phyloP scores from a whole-genome alignment of 306 rosid genomes.

The Potentilla sterilis region DNA sequence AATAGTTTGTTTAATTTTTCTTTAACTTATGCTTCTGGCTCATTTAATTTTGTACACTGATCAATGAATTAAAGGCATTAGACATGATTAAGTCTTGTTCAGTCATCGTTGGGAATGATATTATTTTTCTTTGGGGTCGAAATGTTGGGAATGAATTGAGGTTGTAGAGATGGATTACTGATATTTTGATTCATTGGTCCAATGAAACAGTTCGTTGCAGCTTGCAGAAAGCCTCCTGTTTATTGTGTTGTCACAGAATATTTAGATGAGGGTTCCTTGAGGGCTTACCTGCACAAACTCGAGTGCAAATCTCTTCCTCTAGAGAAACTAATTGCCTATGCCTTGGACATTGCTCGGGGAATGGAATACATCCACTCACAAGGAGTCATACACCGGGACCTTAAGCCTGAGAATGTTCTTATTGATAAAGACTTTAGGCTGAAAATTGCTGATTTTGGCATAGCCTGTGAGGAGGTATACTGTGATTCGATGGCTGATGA shows the following conservation, averaged over 20 bases:
- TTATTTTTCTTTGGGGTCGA: background rate
- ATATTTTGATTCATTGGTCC: slow-evolving; percentile 35
- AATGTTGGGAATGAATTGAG: background rate
- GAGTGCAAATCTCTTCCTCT: slow-evolving; percentile 54
- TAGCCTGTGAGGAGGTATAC: slow-evolving; percentile 74
- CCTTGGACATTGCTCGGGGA: slow-evolving; percentile 84
- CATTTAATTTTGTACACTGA: background rate
- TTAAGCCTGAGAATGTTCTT: slow-evolving; percentile 89
- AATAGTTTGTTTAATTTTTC: background rate
- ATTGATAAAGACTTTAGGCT: slow-evolving; percentile 54
- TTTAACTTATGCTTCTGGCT: background rate
- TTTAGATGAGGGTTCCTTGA: slow-evolving; percentile 77
- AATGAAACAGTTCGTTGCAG: slow-evolving; percentile 69
- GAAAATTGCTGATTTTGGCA: slow-evolving; percentile 94
- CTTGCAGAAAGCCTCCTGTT: slow-evolving; percentile 79
- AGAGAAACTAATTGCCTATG: slow-evolving; percentile 50
- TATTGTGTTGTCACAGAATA: slow-evolving; percentile 84
- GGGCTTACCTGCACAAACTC: slow-evolving; percentile 78
- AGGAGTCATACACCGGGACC: slow-evolving; percentile 86
- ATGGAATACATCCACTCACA: slow-evolving; percentile 91
- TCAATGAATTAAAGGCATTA: background rate
- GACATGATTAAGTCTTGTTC: background rate
- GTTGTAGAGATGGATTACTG: slow-evolving; percentile 15
- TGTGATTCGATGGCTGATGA: slow-evolving; percentile 81
- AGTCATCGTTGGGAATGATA: background rate